phyloP scores from a whole-genome alignment of 2,329 filamentous ascomycete species.

The Chalaropsis thielavioides region DNA sequence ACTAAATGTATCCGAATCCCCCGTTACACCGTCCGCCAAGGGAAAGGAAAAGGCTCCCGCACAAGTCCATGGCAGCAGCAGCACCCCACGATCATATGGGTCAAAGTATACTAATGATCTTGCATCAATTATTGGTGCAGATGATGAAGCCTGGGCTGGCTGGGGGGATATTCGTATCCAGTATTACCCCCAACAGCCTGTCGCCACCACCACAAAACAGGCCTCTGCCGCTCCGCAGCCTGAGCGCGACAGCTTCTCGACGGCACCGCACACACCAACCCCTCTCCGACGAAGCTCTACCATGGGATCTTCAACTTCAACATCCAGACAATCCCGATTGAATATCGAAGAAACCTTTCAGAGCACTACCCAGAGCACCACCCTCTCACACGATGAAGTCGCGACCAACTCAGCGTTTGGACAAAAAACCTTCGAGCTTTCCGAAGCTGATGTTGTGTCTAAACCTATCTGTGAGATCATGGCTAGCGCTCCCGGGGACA shows the following conservation, averaged over 20 bases:
- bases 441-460: slow-evolving; percentile 32
- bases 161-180: slow-evolving; percentile 70
- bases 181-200: slow-evolving; percentile 49
- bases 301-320: slow-evolving; percentile 22
- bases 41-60: slow-evolving; percentile 54
- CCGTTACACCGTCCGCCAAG: slow-evolving; percentile 44
- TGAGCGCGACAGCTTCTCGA: slow-evolving; percentile 23
- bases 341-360: slow-evolving; percentile 34
- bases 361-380: slow-evolving; percentile 24
- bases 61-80: slow-evolving; percentile 22
- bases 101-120: slow-evolving; percentile 69
- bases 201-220: background rate
- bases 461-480: slow-evolving; percentile 43
- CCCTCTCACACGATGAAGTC: background rate
- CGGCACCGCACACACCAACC: slow-evolving; percentile 55
- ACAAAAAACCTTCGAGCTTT: slow-evolving; percentile 50
- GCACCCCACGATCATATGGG: slow-evolving; percentile 24
- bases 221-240: background rate
- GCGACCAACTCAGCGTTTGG: slow-evolving; percentile 26
- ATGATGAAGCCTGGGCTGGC: slow-evolving; percentile 48
- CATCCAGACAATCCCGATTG: background rate
- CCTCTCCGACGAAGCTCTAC: slow-evolving; percentile 57
- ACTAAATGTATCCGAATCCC: slow-evolving; percentile 36
- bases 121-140: slow-evolving; percentile 53
- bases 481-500: slow-evolving; percentile 40